These are phyloP conservation scores for Closterium sp. DNA, from an alignment of 139 green algal species.

Conservation along the genomic window DNA sequence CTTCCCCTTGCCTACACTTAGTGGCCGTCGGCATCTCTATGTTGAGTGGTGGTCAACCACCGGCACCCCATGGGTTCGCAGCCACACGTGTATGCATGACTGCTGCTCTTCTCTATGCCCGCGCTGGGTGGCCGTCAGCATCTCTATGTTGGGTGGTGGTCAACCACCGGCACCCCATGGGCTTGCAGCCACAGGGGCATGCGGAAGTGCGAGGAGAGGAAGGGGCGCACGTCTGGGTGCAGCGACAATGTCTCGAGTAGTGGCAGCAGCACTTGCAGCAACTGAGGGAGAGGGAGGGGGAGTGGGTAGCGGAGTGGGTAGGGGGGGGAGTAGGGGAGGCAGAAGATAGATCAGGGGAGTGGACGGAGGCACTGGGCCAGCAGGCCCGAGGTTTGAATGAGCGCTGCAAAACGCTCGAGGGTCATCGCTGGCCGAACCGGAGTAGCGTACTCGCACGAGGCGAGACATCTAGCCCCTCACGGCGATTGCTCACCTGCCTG, in stretches of 20 bases:
- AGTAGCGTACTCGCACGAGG: no score
- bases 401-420: no score
- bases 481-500: conserved; percentile 34
- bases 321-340: conserved; percentile 47
- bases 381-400: no score
- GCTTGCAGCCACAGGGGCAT: conserved; percentile 57
- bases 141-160: not conserved
- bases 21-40: not conserved
- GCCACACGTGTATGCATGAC: conserved; percentile 56
- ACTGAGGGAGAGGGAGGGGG: conserved; percentile 12
- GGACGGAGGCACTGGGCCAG: no score
- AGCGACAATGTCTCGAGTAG: conserved; percentile 61
- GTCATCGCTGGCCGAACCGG: no score
- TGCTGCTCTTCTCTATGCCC: no score
- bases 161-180: conserved; percentile 10
- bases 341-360: no score
- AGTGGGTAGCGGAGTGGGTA: not conserved
- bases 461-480: no score
- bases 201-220: conserved; percentile 48
- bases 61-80: conserved; percentile 36
- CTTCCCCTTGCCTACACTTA: not conserved
- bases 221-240: conserved; percentile 60
- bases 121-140: not conserved
- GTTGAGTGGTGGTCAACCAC: not conserved
- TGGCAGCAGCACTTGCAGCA: conserved; percentile 62